phyloP scores from a whole-genome alignment of 768 basidiomycete genomes.

The Gautieria morchelliformis region DNA sequence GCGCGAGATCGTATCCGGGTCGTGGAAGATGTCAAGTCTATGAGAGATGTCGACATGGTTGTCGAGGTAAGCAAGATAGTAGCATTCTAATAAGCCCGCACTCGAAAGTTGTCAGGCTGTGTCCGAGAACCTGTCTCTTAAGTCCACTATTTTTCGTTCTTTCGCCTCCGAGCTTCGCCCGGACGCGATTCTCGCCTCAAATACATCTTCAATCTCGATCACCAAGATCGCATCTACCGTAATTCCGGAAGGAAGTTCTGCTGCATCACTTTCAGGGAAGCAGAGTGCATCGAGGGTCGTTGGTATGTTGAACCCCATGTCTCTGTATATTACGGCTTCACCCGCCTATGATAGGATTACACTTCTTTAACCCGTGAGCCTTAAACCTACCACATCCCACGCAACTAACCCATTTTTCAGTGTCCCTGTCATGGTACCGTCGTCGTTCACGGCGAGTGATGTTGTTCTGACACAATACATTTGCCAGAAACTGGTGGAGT shows the following conservation, averaged over 20 bases:
- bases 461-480: not conserved
- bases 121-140: constrained; percentile 73
- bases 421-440: constrained; percentile 84
- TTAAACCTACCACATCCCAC: not conserved
- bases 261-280: constrained; percentile 56
- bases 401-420: not conserved
- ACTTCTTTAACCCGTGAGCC: constrained; percentile 79
- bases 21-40: constrained; percentile 44
- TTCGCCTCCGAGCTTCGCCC: constrained; percentile 62
- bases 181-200: constrained; percentile 76
- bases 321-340: not conserved
- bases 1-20: constrained; percentile 57
- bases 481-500: constrained; percentile 80
- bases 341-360: constrained; percentile 44
- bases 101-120: constrained; percentile 48
- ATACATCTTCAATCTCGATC: constrained; percentile 91
- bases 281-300: constrained; percentile 67
- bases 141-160: constrained; percentile 63
- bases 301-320: constrained; percentile 36
- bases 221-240: constrained; percentile 87
- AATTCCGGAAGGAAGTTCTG: constrained; percentile 43
- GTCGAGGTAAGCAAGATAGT: constrained; percentile 50
- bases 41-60: constrained; percentile 83
- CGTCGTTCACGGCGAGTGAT: not conserved
- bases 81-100: not conserved